A percentile compares a stretch with the other conserved stretches of the same genome.
phyloP scores from a whole-genome alignment of 495 filamentous ascomycete species.

The Xylaria intraflava region DNA sequence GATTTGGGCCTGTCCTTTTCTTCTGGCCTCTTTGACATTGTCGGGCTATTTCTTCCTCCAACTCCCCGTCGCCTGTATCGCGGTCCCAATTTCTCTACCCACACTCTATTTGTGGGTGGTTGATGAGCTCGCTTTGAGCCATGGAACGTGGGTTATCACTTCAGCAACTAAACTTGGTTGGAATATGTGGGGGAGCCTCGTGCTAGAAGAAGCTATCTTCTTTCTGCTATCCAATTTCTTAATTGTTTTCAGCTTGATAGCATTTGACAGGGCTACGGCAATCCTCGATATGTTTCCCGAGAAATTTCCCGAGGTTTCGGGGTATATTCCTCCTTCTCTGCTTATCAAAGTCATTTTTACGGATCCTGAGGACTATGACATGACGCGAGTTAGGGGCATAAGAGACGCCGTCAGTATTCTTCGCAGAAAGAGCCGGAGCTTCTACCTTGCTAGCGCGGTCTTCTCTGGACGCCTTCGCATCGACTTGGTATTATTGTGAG shows the following conservation, averaged over 20 bases:
- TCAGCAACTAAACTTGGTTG: constrained; percentile 53
- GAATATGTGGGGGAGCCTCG: constrained; percentile 54
- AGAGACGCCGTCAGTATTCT: constrained; percentile 48
- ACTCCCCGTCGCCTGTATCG: constrained; percentile 45
- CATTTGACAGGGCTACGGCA: constrained; percentile 56
- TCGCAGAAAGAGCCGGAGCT: constrained; percentile 55
- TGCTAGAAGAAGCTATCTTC: constrained; percentile 63
- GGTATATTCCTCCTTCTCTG: constrained; percentile 38
- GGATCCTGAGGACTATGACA: constrained; percentile 39
- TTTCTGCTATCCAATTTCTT: constrained; percentile 59
- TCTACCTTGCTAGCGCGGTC: constrained; percentile 58
- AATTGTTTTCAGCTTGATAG: constrained; percentile 58
- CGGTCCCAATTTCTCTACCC: constrained; percentile 51
- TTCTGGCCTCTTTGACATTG: constrained; percentile 55
- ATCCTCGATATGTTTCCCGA: constrained; percentile 49
- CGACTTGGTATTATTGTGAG: constrained; percentile 55
- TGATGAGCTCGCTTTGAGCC: constrained; percentile 52
- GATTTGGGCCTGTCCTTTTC: constrained; percentile 57
- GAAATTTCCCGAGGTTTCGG: constrained; percentile 36
- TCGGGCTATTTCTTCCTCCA: constrained; percentile 52
- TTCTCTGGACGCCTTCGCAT: constrained; percentile 59
- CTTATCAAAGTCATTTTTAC: constrained; percentile 41
- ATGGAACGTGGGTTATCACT: constrained; percentile 62
- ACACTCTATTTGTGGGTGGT: constrained; percentile 63
- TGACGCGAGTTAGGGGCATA: constrained; percentile 47